Conservation (phyloP, 176 grass and related monocot species). For the Rhynchospora tenuis region DNA sequence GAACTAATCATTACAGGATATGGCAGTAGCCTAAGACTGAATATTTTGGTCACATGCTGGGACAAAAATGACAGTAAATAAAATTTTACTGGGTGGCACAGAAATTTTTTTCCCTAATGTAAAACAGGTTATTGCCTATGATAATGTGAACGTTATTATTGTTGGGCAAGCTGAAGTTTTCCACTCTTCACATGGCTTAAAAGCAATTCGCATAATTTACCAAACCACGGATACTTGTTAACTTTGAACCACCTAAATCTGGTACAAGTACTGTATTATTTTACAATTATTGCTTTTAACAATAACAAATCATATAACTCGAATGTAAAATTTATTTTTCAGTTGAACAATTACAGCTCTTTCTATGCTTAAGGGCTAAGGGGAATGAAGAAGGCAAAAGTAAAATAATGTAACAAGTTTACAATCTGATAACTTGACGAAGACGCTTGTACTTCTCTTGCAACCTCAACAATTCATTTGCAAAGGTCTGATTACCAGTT, state of each 20-base stretch:
- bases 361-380: background rate
- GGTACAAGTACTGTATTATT: background rate
- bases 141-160: background rate
- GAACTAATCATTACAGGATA: too few relatives aligned
- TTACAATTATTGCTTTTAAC: background rate
- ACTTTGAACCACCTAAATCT: background rate
- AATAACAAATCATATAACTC: background rate
- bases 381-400: background rate
- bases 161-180: background rate
- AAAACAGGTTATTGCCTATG: background rate
- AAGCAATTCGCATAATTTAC: background rate
- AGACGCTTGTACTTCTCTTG: conserved; percentile 65
- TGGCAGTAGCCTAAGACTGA: too few relatives aligned
- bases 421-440: conserved; percentile 56
- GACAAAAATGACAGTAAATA: too few relatives aligned
- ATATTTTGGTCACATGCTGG: too few relatives aligned
- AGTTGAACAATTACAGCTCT: background rate
- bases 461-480: conserved; percentile 64
- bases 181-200: background rate
- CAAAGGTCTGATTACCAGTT: conserved; percentile 76
- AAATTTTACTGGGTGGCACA: too few relatives aligned
- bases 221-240: background rate
- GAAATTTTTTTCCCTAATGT: too few relatives aligned
- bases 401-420: conserved; percentile 8
- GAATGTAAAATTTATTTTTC: background rate